Base-by-base conservation (phyloP, 2,329 filamentous ascomycete species). In the Monosporascus sp. region DNA sequence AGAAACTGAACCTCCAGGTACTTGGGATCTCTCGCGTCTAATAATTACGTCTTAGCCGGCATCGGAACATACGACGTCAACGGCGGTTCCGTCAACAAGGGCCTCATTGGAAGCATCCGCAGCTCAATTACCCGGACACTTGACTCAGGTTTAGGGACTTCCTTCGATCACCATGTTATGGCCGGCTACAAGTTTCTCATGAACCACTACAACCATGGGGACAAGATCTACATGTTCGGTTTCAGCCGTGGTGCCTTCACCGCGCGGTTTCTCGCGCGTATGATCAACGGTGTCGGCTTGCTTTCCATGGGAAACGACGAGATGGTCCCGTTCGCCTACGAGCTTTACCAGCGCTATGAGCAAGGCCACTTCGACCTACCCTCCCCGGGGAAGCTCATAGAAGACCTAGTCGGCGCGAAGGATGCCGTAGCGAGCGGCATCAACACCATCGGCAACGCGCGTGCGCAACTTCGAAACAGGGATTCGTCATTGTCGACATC, bases 131-230 rank as follows among this genome's bases (percentile, higher is more conserved):
- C 69, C 6, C 65, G 73, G 61, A 72, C 70, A 1, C 48, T 77
- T 3, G 76, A 79, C 46, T 67, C 74, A 49, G 76, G 67, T 0
- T 65, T 78, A 3, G 76, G 74, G 4, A 74, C 67, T 22, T 75
- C 75, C 0, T 81, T 81, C 49, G 76, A 77, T 45, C 69, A 73
- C 2, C 79, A 82, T 53, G 76, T 82, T 7, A 73, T 78, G 48
- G 75, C 73, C 5, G 79, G 78, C 0, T 82, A 82, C 56, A 68
- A 73, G 3, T 82, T 82, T 52, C 58, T 82, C 22, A 82, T 82
- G 79, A 73, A 76, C 9, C 79, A 77, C 60, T 81, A 81, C 9
- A 50, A 1, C 11, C 61, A 76, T 62, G 75, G 71, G 0, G 77
- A 78, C 56, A 73, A 74, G 48, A 79, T 82, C 36, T 82, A 80